Conservation (phyloP, 345 rosid genomes). For the Eutrema yunnanense region DNA sequence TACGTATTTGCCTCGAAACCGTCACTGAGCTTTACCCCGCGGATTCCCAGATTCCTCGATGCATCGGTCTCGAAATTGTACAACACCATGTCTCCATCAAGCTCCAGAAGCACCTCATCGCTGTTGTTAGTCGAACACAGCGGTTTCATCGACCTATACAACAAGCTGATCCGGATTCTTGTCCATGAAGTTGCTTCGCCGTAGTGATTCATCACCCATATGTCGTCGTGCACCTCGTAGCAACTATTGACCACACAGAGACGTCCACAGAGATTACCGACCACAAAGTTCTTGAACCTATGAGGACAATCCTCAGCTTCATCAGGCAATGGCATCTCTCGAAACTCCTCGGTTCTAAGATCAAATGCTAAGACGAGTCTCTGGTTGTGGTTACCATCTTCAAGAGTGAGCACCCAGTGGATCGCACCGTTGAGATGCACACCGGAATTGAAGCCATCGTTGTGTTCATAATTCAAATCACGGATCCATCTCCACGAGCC, state of each 20-base stretch:
- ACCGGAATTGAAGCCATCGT: slow-evolving; percentile 27
- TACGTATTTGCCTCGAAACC: slow-evolving; percentile 41
- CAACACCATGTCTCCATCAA: slow-evolving; percentile 40
- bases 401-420: slow-evolving; percentile 35
- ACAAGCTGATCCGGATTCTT: slow-evolving; percentile 24
- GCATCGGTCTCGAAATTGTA: slow-evolving; percentile 29
- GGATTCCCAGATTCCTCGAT: slow-evolving; percentile 18
- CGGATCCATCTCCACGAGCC: slow-evolving; percentile 27
- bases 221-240: slow-evolving; percentile 30
- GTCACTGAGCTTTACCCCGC: slow-evolving; percentile 29
- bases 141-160: slow-evolving; percentile 39
- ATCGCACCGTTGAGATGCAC: slow-evolving; percentile 26
- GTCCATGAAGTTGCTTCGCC: slow-evolving; percentile 34
- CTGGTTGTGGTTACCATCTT: neutral
- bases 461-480: slow-evolving; percentile 13
- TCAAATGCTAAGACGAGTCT: slow-evolving; percentile 30
- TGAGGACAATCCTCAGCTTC: slow-evolving; percentile 29
- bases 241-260: slow-evolving; percentile 34
- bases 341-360: slow-evolving; percentile 30
- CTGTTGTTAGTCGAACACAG: slow-evolving; percentile 29
- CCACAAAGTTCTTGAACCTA: slow-evolving; percentile 24
- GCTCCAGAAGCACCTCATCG: slow-evolving; percentile 30
- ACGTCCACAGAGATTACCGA: slow-evolving; percentile 25
- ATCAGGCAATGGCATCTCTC: slow-evolving; percentile 29
- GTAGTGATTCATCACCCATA: slow-evolving; percentile 41